Conservation (phyloP, 495 filamentous ascomycete genomes). For the Penicillium fimorum region DNA sequence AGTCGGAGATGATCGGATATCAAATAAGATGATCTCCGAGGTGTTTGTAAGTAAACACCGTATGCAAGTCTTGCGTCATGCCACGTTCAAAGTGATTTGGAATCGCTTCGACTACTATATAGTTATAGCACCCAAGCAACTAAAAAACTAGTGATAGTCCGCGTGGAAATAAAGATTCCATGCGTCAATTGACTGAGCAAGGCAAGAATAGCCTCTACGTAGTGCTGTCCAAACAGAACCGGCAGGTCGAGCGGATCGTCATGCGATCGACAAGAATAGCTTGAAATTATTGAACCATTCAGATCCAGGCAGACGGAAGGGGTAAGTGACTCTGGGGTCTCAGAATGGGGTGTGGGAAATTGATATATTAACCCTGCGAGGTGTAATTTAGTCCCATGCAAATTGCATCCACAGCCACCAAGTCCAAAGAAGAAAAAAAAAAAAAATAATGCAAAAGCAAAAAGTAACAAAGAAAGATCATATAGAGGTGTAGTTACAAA, state of each 20-base stretch:
- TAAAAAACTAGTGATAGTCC: background rate
- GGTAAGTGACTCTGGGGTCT: background rate
- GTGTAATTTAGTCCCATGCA: background rate
- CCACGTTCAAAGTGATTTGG: background rate
- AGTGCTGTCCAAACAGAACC: background rate
- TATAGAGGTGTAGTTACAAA: background rate
- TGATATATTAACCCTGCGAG: constrained; percentile 8
- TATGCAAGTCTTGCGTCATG: background rate
- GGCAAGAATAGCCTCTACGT: background rate
- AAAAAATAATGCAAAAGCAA: background rate
- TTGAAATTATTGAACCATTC: background rate
- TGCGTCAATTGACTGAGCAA: background rate
- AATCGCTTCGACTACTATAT: background rate
- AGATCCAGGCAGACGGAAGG: background rate
- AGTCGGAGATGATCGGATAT: background rate
- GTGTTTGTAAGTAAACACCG: background rate
- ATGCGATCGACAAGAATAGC: constrained; percentile 5
- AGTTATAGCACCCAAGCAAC: background rate
- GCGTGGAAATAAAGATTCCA: background rate
- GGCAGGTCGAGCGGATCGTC: background rate
- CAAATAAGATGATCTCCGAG: background rate
- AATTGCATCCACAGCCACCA: background rate
- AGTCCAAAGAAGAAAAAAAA: background rate
- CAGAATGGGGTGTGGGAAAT: constrained; percentile 2
- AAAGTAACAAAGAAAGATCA: background rate